Percentiles rank a stretch among this genome's conserved stretches.
These are phyloP conservation scores for Stentor coeruleus DNA, from an alignment of 73 alveolate genomes.

Conservation along the genomic window DNA sequence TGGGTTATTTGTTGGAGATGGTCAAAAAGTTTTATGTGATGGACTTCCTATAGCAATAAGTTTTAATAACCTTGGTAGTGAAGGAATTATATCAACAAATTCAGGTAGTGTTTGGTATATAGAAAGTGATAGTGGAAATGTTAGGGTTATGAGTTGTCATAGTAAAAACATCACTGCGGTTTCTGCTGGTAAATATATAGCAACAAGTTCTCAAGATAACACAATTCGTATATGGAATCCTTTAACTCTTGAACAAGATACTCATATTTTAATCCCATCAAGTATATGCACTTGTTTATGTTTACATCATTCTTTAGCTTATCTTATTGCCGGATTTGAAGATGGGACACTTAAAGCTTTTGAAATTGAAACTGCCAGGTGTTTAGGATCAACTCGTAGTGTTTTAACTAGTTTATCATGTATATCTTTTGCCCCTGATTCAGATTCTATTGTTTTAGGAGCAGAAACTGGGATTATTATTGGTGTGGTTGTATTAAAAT, in stretches of 20 bases:
- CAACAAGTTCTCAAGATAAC: slow-evolving; percentile 52
- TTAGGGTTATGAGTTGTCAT: slow-evolving; percentile 1
- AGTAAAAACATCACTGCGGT: background rate
- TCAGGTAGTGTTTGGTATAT: slow-evolving; percentile 60
- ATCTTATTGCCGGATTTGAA: background rate
- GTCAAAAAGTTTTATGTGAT: slow-evolving; percentile 22
- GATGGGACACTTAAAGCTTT: background rate
- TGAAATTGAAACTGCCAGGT: background rate
- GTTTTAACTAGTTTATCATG: background rate
- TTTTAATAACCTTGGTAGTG: slow-evolving; percentile 42
- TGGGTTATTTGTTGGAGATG: background rate
- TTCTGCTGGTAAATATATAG: slow-evolving; percentile 3
- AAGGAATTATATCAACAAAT: slow-evolving; percentile 39
- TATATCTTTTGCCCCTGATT: background rate
- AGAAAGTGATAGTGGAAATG: slow-evolving; percentile 31
- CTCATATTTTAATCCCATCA: background rate
- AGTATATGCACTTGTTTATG: background rate
- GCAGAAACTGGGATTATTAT: background rate
- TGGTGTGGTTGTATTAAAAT: background rate
- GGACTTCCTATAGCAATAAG: slow-evolving; percentile 35
- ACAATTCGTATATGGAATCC: slow-evolving; percentile 55
- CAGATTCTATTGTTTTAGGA: background rate
- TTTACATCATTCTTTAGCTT: background rate
- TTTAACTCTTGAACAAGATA: slow-evolving; percentile 16
- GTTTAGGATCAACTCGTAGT: background rate